phyloP scores from a whole-genome alignment of 805 yeast genomes.

The Dipodascus geniculatus region DNA sequence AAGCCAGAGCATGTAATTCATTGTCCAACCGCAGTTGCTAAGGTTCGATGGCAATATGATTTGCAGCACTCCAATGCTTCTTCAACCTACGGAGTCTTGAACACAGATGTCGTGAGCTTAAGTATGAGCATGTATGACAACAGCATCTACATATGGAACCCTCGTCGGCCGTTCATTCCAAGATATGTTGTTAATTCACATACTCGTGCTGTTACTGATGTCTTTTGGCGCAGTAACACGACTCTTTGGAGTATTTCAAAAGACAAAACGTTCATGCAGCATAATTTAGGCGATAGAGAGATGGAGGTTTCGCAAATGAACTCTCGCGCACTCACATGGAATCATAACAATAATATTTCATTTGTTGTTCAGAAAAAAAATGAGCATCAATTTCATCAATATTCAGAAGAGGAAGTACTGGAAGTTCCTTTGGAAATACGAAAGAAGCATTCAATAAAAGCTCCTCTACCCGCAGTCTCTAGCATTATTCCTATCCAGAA shows the following conservation, averaged over 20 bases:
- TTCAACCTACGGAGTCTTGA: slow-evolving; percentile 13
- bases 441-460: not conserved
- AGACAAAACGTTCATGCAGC: slow-evolving; percentile 38
- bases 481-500: slow-evolving; percentile 8
- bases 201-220: slow-evolving; percentile 40
- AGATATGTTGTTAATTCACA: slow-evolving; percentile 40
- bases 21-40: slow-evolving; percentile 70
- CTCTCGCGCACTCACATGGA: slow-evolving; percentile 47
- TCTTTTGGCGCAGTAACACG: slow-evolving; percentile 40
- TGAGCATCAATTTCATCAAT: not conserved
- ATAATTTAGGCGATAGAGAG: slow-evolving; percentile 35
- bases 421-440: not conserved
- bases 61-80: slow-evolving; percentile 17
- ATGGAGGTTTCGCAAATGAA: slow-evolving; percentile 40
- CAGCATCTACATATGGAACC: slow-evolving; percentile 56
- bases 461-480: not conserved
- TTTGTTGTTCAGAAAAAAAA: slow-evolving; percentile 38
- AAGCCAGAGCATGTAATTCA: slow-evolving; percentile 62
- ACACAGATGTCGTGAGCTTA: slow-evolving; percentile 49
- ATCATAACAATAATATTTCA: slow-evolving; percentile 36
- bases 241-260: slow-evolving; percentile 38
- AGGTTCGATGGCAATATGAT: slow-evolving; percentile 53
- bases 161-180: slow-evolving; percentile 65
- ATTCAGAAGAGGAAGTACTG: not conserved
- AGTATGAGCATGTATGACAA: slow-evolving; percentile 54